Evolutionary conservation across 2,329 filamentous ascomycete genomes (phyloP).

Genomic region (Phialophora verrucosa): DNA sequence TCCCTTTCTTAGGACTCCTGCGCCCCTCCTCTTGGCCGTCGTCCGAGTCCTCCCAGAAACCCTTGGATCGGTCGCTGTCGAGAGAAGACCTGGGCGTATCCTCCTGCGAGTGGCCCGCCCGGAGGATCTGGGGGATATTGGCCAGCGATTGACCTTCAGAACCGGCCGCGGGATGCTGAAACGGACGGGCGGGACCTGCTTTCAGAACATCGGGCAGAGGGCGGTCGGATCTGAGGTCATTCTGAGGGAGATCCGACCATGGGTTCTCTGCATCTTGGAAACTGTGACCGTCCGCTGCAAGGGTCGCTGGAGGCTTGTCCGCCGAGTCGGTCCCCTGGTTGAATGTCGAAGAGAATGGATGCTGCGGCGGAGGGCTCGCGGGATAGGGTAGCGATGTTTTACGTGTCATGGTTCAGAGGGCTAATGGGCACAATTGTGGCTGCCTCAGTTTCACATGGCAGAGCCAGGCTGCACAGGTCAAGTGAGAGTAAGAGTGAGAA

Average conservation of each 20-base stretch:
- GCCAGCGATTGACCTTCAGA: slow-evolving; percentile 11
- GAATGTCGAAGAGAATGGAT: slow-evolving; percentile 15
- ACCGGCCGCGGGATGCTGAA: slow-evolving; percentile 3
- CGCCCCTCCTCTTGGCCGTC: slow-evolving; percentile 23
- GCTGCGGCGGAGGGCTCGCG: slow-evolving; percentile 28
- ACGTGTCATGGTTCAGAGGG: slow-evolving; percentile 30
- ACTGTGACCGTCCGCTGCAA: background rate
- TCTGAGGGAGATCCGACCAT: slow-evolving; percentile 33
- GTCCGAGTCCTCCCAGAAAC: slow-evolving; percentile 40
- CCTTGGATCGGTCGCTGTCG: slow-evolving; percentile 39
- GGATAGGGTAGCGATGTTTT: slow-evolving; percentile 37
- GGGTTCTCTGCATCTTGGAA: slow-evolving; percentile 39
- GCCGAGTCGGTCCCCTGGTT: slow-evolving; percentile 33
- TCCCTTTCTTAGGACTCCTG: slow-evolving; percentile 24
- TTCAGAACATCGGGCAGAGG: slow-evolving; percentile 34
- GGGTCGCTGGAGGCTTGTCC: slow-evolving; percentile 25
- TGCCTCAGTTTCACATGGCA: slow-evolving; percentile 28
- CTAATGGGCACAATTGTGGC: slow-evolving; percentile 5
- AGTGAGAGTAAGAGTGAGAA: background rate
- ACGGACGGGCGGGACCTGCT: slow-evolving; percentile 21
- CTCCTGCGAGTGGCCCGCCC: slow-evolving; percentile 36
- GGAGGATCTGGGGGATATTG: slow-evolving; percentile 34
- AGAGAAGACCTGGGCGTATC: slow-evolving; percentile 39
- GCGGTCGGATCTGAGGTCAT: slow-evolving; percentile 27
- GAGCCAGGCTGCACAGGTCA: background rate